Evolutionary conservation across 768 basidiomycete genomes (phyloP).

Genomic region (Tricholoma bakamatsutake): DNA sequence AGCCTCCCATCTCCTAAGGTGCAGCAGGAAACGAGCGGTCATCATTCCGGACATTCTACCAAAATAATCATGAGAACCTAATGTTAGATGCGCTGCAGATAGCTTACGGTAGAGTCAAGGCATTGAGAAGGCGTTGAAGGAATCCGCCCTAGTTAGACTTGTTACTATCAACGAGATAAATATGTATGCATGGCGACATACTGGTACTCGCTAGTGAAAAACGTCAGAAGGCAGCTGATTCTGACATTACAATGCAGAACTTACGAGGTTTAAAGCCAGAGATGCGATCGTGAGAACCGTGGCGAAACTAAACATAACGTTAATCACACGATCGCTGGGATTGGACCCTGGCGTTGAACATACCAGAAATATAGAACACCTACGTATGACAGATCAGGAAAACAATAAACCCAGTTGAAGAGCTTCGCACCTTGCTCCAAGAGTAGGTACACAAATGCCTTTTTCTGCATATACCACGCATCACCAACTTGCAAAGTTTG

Average conservation of each 20-base stretch:
- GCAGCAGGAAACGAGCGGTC: conserved; percentile 9
- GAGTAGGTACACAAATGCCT: conserved; percentile 17
- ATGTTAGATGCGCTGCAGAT: neutral
- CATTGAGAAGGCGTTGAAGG: conserved; percentile 22
- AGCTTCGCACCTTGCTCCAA: conserved; percentile 22
- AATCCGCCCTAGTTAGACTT: conserved; percentile 17
- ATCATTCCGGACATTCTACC: conserved; percentile 6
- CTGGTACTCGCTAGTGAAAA: neutral
- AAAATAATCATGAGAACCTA: neutral
- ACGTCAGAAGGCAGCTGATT: neutral
- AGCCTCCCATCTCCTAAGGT: conserved; percentile 7
- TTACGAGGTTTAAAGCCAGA: conserved; percentile 21
- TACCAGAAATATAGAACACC: conserved; percentile 25
- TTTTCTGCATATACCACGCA: conserved; percentile 10
- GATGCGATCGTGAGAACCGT: conserved; percentile 19
- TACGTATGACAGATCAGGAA: neutral
- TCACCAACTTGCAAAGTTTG: conserved; percentile 18
- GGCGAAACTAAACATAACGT: conserved; percentile 11
- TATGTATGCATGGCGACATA: neutral
- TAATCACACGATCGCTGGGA: neutral
- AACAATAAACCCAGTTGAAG: neutral
- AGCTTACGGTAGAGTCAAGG: conserved; percentile 20
- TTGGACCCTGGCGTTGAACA: neutral
- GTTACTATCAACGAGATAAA: neutral
- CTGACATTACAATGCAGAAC: conserved; percentile 2